Conservation (phyloP, 352 stramenopile species). For the Pythium brassicae region DNA sequence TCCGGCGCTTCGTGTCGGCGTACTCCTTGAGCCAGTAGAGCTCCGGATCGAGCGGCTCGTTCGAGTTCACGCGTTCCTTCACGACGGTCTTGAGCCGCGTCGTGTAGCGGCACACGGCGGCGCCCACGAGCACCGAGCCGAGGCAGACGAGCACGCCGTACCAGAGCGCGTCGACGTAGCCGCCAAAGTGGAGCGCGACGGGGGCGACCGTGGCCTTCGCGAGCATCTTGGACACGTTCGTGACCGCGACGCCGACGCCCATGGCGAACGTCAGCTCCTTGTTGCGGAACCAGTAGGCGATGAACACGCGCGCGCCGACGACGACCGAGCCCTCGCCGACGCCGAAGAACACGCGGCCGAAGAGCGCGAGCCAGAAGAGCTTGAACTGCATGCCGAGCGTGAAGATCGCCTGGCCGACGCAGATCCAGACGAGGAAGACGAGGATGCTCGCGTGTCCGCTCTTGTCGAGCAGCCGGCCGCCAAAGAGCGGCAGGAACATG, state of each 20-base stretch:
- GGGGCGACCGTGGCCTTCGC: slow-evolving; percentile 85
- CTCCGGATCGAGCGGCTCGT: slow-evolving; percentile 46
- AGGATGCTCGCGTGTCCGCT: slow-evolving; percentile 66
- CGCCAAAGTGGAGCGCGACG: slow-evolving; percentile 78
- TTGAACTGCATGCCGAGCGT: slow-evolving; percentile 66
- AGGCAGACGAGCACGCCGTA: slow-evolving; percentile 67
- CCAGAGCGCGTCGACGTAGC: slow-evolving; percentile 84
- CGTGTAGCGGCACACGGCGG: slow-evolving; percentile 61
- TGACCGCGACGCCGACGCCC: slow-evolving; percentile 84
- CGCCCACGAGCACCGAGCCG: slow-evolving; percentile 40
- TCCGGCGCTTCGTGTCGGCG: slow-evolving; percentile 57
- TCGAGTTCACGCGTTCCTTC: slow-evolving; percentile 47
- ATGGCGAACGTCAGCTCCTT: slow-evolving; percentile 86
- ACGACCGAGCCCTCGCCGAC: slow-evolving; percentile 79
- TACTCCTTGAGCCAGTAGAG: slow-evolving; percentile 73
- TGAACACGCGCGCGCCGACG: slow-evolving; percentile 73
- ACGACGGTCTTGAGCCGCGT: slow-evolving; percentile 57
- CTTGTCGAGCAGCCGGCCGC: slow-evolving; percentile 75
- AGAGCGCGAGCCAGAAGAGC: slow-evolving; percentile 74
- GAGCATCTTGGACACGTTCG: slow-evolving; percentile 91
- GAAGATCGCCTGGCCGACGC: slow-evolving; percentile 76
- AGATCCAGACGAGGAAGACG: slow-evolving; percentile 83
- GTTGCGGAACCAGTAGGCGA: slow-evolving; percentile 80
- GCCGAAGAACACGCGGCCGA: slow-evolving; percentile 80
- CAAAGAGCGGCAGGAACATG: slow-evolving; percentile 80